phyloP scores from a whole-genome alignment of 495 filamentous ascomycete genomes.

The Cladorrhinum samala region DNA sequence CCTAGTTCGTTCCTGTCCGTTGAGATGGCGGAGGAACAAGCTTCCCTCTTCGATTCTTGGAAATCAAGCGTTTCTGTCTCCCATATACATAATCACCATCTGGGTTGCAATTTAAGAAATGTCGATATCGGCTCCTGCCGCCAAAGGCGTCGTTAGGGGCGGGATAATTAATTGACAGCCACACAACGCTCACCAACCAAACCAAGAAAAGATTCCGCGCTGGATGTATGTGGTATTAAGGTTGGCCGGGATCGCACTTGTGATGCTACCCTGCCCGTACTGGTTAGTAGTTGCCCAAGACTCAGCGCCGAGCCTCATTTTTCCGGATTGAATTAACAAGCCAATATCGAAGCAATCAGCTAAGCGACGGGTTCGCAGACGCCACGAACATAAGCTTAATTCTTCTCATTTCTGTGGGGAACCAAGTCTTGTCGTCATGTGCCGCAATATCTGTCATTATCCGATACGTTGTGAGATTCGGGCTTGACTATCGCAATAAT shows the following conservation, averaged over 20 bases:
- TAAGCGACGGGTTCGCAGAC: not conserved
- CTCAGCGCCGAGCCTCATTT: slow-evolving; percentile 4
- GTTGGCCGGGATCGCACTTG: not conserved
- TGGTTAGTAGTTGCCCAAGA: too few relatives aligned
- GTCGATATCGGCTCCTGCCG: not conserved
- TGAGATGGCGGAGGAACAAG: too few relatives aligned
- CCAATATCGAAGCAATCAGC: not conserved
- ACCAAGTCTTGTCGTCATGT: not conserved
- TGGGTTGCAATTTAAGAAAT: not conserved
- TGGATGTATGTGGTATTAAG: not conserved
- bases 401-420: not conserved
- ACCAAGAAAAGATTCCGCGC: not conserved
- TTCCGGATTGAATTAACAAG: not conserved
- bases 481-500: not conserved
- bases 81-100: too few relatives aligned
- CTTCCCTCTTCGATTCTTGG: too few relatives aligned
- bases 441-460: not conserved
- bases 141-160: not conserved
- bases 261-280: not conserved
- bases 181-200: not conserved
- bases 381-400: slow-evolving; percentile 3
- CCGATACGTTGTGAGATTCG: not conserved
- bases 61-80: too few relatives aligned
- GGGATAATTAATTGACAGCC: not conserved
- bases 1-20: too few relatives aligned